These are phyloP conservation scores for Pichia occidentalis DNA, from an alignment of 805 yeast genomes.

Conservation along the genomic window DNA sequence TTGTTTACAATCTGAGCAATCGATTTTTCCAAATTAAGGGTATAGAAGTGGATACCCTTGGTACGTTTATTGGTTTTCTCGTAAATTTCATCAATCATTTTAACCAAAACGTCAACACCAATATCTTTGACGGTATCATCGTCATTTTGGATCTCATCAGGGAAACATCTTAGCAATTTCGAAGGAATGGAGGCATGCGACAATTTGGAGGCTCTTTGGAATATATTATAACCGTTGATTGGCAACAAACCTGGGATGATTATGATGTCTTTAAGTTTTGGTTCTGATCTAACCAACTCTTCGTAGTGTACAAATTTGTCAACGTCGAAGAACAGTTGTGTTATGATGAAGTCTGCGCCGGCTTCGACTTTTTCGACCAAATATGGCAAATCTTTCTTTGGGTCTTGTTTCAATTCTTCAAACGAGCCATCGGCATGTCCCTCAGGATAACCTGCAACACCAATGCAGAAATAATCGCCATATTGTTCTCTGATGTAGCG, in stretches of 20 bases:
- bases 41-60: conserved; percentile 88
- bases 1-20: conserved; percentile 75
- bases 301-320: conserved; percentile 68
- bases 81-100: conserved; percentile 55
- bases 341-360: conserved; percentile 90
- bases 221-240: conserved; percentile 73
- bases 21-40: conserved; percentile 86
- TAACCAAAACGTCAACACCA: conserved; percentile 69
- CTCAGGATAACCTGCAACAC: conserved; percentile 97
- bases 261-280: conserved; percentile 39
- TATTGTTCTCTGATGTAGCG: conserved; percentile 62
- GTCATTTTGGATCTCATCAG: conserved; percentile 55
- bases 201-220: conserved; percentile 80
- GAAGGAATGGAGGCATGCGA: conserved; percentile 81
- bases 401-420: conserved; percentile 51
- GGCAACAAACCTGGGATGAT: conserved; percentile 91
- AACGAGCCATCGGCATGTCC: conserved; percentile 91
- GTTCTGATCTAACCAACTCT: conserved; percentile 34
- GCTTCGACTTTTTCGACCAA: conserved; percentile 82
- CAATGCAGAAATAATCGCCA: conserved; percentile 83
- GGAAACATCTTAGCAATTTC: conserved; percentile 45
- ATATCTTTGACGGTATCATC: conserved; percentile 73
- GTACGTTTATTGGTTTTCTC: conserved; percentile 47
- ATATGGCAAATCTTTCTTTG: conserved; percentile 64
- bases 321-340: conserved; percentile 89